Evolutionary conservation across 768 basidiomycete genomes (phyloP), one percentile per base, ranked within the genome.

Genomic region (Boletus edulis): DNA sequence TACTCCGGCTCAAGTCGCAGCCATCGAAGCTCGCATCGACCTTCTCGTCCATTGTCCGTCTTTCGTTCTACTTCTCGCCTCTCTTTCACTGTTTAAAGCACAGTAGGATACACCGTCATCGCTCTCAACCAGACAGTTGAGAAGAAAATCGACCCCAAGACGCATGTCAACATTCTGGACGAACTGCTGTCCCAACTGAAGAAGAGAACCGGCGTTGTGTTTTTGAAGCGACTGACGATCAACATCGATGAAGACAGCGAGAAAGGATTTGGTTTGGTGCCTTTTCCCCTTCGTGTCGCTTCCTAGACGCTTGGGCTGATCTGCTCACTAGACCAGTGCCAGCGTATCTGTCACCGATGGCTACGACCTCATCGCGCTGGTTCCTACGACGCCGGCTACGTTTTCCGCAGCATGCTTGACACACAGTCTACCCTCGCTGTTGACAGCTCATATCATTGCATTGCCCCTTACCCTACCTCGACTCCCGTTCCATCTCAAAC

Each of bases 51-150:
- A 89, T 69, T 82, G 90, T 91, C 58, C 65, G 87, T 79, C 55
- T 43, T 32, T 58, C 39, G 0, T 22, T 3, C 4, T 17, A 0
- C 1, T 1, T 18, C 46, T 15, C 5, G 7, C 20, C 12, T n/a
- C 35, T 24, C 14, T 37, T 48, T 62, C 35, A 67, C 53, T 3
- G 17, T 40, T 43, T 22, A 14, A 57, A 52, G 46, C 32, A 31
- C 67, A 95, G 92, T 95, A 76, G 93, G 93, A 78, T 95, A 94
- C 72, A 82, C 86, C 29, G 84, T 91, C 35, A 66, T 95, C 44
- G 87, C 86, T 2, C 78, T 95, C 58, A 88, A 83, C 61, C 89
- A 94, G 62, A 83, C 81, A 2, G 78, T 89, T 15, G 75, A 83
- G 53, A 84, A 85, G 50, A 85, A 82, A 56, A 76, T 92, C n/a